A percentile compares a stretch with the other conserved stretches of the same genome.
Conservation (phyloP, 2,329 filamentous ascomycete species). For the Fusarium fracticaudum region DNA sequence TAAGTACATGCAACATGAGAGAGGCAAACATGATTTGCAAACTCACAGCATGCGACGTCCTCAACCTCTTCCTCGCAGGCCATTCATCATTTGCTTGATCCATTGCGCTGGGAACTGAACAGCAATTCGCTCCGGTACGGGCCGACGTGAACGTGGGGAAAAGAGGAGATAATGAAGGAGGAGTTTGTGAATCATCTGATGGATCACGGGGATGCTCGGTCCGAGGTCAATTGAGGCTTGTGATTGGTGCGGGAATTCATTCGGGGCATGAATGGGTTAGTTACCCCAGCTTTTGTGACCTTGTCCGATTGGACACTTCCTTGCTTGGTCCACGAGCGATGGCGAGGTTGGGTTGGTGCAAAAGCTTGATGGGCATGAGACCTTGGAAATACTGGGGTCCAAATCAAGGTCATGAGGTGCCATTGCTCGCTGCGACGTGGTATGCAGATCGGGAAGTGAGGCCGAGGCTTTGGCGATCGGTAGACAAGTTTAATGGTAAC, state of each 20-base stretch:
- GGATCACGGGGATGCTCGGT: slow-evolving; percentile 23
- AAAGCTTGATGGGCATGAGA: slow-evolving; percentile 30
- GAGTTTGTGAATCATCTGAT: slow-evolving; percentile 15
- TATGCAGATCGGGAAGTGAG: neutral
- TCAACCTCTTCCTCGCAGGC: slow-evolving; percentile 51
- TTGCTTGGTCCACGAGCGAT: neutral
- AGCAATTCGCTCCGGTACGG: slow-evolving; percentile 46
- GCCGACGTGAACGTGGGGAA: slow-evolving; percentile 42
- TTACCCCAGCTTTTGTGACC: slow-evolving; percentile 12
- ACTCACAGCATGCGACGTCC: slow-evolving; percentile 55
- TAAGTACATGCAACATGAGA: neutral
- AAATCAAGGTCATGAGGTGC: neutral
- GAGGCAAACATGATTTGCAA: neutral
- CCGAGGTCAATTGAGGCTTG: neutral
- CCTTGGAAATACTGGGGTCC: neutral
- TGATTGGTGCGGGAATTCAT: slow-evolving; percentile 31
- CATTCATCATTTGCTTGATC: slow-evolving; percentile 44
- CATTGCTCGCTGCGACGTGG: neutral
- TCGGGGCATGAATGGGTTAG: neutral
- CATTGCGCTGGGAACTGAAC: slow-evolving; percentile 28
- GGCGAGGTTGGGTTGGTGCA: slow-evolving; percentile 3
- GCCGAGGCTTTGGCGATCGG: neutral
- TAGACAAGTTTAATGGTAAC: neutral
- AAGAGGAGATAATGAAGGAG: slow-evolving; percentile 20
- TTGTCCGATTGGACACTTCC: slow-evolving; percentile 9